Evolutionary conservation across 139 green algal species (phyloP), one percentile per base, ranked within the genome.

Genomic region (Chlamydomonas urium): DNA sequence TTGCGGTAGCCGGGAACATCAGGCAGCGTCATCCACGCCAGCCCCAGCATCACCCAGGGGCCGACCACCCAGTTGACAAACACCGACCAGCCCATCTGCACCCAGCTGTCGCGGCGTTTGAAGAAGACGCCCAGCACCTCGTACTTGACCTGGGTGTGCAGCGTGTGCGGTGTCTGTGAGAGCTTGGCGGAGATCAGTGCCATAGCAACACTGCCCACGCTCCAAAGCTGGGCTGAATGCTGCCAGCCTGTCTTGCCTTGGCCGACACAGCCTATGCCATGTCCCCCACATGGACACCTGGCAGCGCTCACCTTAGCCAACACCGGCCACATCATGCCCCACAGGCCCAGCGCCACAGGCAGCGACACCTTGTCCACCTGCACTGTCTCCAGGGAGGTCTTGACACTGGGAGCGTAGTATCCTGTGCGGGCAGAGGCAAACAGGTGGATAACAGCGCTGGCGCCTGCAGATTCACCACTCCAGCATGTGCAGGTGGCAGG

Each of bases 1-100:
- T 83, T 78, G 6, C 79, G 70, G 75, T 69, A 81, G 38, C 32
- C 31, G 4, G 68, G 61, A 19, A 83, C 48, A 47, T 85, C 83
- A 10, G 77, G 79, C 67, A 88, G 65, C n/a, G 48, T 73, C 21
- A 77, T 79, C 76, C 75, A 85, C 2, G 83, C 83, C 36, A 88
- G 58, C 8, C 58, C 79, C 1, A 75, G 81, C 83, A 88, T 88
- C 33, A 88, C 60, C 26, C 68, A 69, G 28, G 83, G 83, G 1
- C 79, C 83, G 3, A 86, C 3, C 19, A 88, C 24, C 83, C 83
- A 88, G 74, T 88, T 88, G 5, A 84, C 58, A 3, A 72, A 60
- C 6, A 79, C 32, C 3, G 72, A 81, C 37, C 79, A 24, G 33
- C 31, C 61, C n/a, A 87, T 56, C 66, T 83, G 77, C 35, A 65